Evolutionary conservation across 257 asterid genomes (phyloP), one percentile per base, ranked within the genome.

Genomic region (Lantana camara): DNA sequence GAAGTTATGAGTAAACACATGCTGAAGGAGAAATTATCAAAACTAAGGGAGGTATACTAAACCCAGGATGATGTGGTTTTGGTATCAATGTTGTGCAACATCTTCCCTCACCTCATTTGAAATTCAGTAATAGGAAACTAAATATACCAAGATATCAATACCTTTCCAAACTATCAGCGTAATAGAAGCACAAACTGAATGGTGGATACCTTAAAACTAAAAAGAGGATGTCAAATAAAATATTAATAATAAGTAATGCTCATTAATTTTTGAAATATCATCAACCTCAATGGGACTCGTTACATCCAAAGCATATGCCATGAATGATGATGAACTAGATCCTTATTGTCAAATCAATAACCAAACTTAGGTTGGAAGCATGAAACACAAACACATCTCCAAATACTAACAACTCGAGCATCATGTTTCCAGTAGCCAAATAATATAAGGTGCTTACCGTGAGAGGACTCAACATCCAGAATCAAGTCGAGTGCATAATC

Each of bases 381-480:
- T 29, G 32, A 55, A 60, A 27, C 23, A 51, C 19, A 50, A 32
- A 11, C 21, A 41, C 72, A 53, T 35, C 30, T 45, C 35, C 12
- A 40, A 38, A 51, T 32, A 54, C 23, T 37, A 69, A 30, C 22
- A 68, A 55, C 75, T 17, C 23, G 42, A 34, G 47, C 6, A 35
- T 14, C 10, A 9, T n/a, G 21, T 48, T 23, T 8, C 38, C 59
- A 38, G 32, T 32, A 60, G 3, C 53, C 9, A 67, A 63, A 61
- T n/a, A 57, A 37, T 48, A 13, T 24, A 66, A 46, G 57, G 68
- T 24, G 64, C 69, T 55, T 72, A 84, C 91, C 87, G 64, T 78
- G 83, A 22, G 91, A 84, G 23, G 91, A 84, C 61, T 84, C 91
- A 53, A 84, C 91, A 74, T 84, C 91, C 52, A 84, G 74, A 40